Evolutionary conservation across 106 monocot species (phyloP), one percentile per base, ranked within the genome.

Genomic region (Allium sativum): DNA sequence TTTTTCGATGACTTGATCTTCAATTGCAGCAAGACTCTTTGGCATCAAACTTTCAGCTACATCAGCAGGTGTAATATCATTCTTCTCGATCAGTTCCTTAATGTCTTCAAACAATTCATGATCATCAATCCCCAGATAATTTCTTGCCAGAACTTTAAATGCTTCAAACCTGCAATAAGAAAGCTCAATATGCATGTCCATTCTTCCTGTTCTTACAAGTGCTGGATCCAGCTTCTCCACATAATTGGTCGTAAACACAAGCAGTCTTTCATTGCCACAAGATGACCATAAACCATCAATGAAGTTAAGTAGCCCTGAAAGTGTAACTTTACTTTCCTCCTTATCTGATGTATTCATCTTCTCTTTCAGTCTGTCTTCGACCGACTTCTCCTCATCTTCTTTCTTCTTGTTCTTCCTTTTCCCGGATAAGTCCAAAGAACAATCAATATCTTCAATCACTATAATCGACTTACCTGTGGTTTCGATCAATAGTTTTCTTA

Each of bases 281-380:
- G 65, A 45, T 17, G 76, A 76, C 70, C 76, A 70, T 40, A 76
- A 50, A 17, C 69, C 75, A 52, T 75, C 69, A 44, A 69, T 69
- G 75, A 75, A 75, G 62, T 75, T 70, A 12, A 75, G 65, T 3
- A 76, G 60, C 22, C 76, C 70, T 17, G 76, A 76, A 1, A 76
- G 65, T 7, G 76, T 73, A 18, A 56, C 62, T 64, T 62, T 72
- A 18, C 56, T 72, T 7, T 45, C 68, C 17, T 59, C 53, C 9
- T 61, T 67, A 11, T 66, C 59, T 9, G 12, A 8, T 22, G 40
- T 58, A 45, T 40, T 21, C 59, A 15, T 17, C 16, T 52, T 21
- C 44, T 42, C 21, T 44, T 61, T 48, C 67, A 43, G 51, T 52
- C 21, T 55, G 12, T 55, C 65, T 19, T 50, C 65, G 5, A 3